Conservation (phyloP, 208 protist species). For the Wallacemonas collosoma region DNA sequence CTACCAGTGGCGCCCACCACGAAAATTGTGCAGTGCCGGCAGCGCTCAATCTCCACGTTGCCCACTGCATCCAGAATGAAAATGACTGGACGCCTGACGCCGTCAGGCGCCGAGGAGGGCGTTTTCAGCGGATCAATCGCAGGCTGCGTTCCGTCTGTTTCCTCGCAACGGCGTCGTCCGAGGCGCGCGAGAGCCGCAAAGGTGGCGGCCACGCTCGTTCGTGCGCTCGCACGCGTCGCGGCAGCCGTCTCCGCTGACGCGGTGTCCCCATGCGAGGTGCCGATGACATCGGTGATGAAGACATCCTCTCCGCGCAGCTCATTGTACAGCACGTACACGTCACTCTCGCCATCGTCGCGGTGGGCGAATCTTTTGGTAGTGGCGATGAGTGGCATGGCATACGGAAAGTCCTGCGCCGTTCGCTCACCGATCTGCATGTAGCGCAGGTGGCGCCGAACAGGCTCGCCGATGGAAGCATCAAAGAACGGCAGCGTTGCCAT, state of each 20-base stretch:
- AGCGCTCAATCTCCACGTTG: constrained; percentile 65
- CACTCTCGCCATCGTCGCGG: constrained; percentile 45
- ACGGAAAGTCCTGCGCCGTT: constrained; percentile 57
- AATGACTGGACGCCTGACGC: constrained; percentile 42
- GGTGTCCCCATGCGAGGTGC: too few species aligned
- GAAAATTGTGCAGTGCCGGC: constrained; percentile 71
- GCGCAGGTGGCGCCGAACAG: not conserved
- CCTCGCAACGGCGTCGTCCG: not conserved
- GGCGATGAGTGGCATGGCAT: constrained; percentile 54
- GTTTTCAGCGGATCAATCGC: too few species aligned
- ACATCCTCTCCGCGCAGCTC: constrained; percentile 63
- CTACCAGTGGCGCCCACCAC: constrained; percentile 55
- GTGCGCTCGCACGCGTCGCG: too few species aligned
- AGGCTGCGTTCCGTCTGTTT: constrained; percentile 11
- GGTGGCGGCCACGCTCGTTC: not conserved
- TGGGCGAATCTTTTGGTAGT: constrained; percentile 57
- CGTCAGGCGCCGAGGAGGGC: too few species aligned
- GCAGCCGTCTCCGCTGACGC: too few species aligned
- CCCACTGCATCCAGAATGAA: constrained; percentile 71
- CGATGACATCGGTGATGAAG: constrained; percentile 22
- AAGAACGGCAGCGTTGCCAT: constrained; percentile 19
- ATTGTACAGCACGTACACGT: constrained; percentile 48
- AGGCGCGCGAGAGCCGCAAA: not conserved
- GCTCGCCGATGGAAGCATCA: not conserved
- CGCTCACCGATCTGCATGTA: constrained; percentile 1